Base-by-base conservation (phyloP, 768 basidiomycete species). In the Mycena kentingensis region DNA sequence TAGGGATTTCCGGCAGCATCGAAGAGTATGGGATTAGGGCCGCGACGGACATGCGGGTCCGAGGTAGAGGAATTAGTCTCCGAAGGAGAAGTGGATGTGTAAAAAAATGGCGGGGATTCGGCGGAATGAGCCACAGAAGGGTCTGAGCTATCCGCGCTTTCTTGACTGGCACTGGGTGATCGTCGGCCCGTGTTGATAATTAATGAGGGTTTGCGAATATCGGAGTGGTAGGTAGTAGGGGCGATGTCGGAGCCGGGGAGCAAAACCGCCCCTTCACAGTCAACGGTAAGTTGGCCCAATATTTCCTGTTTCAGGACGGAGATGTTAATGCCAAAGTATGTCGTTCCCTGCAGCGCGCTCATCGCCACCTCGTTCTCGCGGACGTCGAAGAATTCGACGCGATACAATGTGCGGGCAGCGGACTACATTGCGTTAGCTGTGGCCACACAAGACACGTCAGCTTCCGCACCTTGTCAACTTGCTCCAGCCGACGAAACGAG, bases 381-480 rank as follows among this genome's bases (percentile, higher is more conserved):
- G 24, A 81, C 73, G 61, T 91, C 88, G 62, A 77, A 86, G 64
- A 80, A 93, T 57, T 90, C 87, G 46, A 84, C 79, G 34, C 68
- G 70, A 66, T 83, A 89, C 25, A 76, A 67, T 67, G 61, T 64
- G 7, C 58, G 54, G 6, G 51, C 35, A 11, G 52, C 42, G 65
- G 70, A 56, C 46, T 52, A 32, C 2, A 31, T 13, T 21, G n/a
- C 16, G 18, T 35, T 12, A 42, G 35, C 2, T 4, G 48, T 2
- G 2, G 26, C 19, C 11, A 2, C 18, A 28, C n/a, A 13, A n/a
- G 12, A 36, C 24, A 18, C n/a, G 22, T 2, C 18, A 21, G 0
- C 16, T n/a, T 19, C 22, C 43, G 11, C 46, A 49, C 58, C 54
- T 60, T 51, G 35, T 41, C 45, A 31, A 24, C 49, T 21, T 53